A percentile compares a stretch with the other conserved stretches of the same genome.
These are phyloP conservation scores for Pyricularia pennisetigena DNA, from an alignment of 2,329 filamentous ascomycete species.

Conservation along the genomic window DNA sequence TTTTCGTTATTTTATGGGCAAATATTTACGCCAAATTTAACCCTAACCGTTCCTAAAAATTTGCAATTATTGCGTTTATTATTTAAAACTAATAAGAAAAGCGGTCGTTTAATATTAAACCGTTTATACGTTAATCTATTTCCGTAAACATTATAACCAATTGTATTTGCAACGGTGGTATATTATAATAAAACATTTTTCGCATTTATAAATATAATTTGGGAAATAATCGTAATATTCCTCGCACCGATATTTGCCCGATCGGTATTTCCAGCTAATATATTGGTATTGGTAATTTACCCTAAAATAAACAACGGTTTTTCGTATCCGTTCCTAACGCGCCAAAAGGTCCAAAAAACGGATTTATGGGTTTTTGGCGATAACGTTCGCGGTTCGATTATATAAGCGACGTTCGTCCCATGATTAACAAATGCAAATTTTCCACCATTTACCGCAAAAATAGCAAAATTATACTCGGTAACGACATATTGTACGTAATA, in stretches of 20 bases:
- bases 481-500: background rate
- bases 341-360: background rate
- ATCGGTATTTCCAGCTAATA: background rate
- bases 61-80: too few relatives aligned
- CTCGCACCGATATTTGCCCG: background rate
- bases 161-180: background rate
- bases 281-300: background rate
- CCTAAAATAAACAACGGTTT: background rate
- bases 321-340: background rate
- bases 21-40: too few relatives aligned
- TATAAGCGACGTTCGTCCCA: background rate
- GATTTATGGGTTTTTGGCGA: background rate
- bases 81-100: too few relatives aligned
- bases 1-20: too few relatives aligned
- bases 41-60: too few relatives aligned
- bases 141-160: background rate
- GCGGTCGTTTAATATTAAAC: too few relatives aligned
- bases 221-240: background rate
- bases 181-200: background rate
- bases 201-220: background rate
- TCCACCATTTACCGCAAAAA: background rate
- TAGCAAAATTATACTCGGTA: background rate
- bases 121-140: background rate
- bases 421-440: conserved; percentile 6
- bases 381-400: background rate